Base-by-base conservation (phyloP, 371 early-diverging fungal species). In the Apophysomyces variabilis region DNA sequence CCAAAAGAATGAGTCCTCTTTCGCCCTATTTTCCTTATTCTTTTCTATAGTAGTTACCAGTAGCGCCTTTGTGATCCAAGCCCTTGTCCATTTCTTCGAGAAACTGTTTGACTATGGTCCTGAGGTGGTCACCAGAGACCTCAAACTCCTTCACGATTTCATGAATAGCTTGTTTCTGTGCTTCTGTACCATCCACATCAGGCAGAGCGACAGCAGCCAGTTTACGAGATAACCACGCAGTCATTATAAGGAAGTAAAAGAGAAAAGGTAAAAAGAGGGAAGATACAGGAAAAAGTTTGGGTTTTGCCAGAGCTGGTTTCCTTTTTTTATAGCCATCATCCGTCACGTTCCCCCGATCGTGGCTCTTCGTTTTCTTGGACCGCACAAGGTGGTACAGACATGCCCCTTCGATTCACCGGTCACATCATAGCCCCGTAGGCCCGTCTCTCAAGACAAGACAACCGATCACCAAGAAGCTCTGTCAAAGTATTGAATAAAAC, bases 61-160 rank as follows among this genome's bases (percentile, higher is more conserved):
- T 78, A 44, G 83, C 82, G 21, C 89, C 89, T 60, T 87, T 83
- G 32, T 69, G 73, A 21, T 74, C 75, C 18, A 95, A 85, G 14
- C 94, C 94, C 69, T 89, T 89, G 37, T 77, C 64, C 90, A 95
- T 90, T 67, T 90, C 92, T n/a, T 74, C 68, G 12, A 86, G 72
- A 75, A 93, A 89, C 73, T 89, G 85, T 13, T 78, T 73, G 61
- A 82, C 71, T 69, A 95, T 89, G 14, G 72, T 79, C 45, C 79
- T 76, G 47, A 95, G 76, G 65, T 83, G 75, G 4, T 80, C 73
- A 5, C 80, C 69, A 0, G 80, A 64, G 9, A 95, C 71, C n/a
- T 74, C 78, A 67, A 95, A 92, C 60, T 87, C 77, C 43, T 72
- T 50, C 54, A 50, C 54, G 21, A 50, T 63, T 63, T 36, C 38